phyloP scores from a whole-genome alignment of 192 early-diverging fungal species.

The Irineochytrium annulatum region DNA sequence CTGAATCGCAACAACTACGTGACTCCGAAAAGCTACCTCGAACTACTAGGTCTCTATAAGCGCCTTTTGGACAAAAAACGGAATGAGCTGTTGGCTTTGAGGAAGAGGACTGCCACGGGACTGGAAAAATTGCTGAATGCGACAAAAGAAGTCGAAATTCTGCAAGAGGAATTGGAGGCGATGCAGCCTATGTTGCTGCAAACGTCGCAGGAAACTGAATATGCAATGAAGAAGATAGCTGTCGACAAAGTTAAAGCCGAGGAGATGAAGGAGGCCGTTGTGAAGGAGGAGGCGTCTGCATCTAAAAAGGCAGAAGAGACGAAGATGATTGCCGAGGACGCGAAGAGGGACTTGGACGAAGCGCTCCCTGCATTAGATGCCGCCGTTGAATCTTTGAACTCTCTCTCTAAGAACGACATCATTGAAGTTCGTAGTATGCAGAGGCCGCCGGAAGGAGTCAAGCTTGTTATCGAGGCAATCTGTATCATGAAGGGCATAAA shows the following conservation, averaged over 20 bases:
- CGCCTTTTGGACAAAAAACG: conserved; percentile 56
- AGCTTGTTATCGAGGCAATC: conserved; percentile 61
- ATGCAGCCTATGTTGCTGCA: conserved; percentile 64
- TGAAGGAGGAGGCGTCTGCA: conserved; percentile 48
- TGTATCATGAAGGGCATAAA: conserved; percentile 64
- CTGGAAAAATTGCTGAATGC: conserved; percentile 56
- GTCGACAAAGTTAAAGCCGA: conserved; percentile 58
- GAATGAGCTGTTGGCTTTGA: conserved; percentile 44
- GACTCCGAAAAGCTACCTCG: conserved; percentile 60
- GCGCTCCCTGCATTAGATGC: conserved; percentile 58
- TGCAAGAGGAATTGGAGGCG: conserved; percentile 60
- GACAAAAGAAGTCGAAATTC: conserved; percentile 58
- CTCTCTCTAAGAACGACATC: conserved; percentile 57
- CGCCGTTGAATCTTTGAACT: conserved; percentile 58
- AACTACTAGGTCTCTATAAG: conserved; percentile 55
- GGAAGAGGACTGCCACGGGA: conserved; percentile 55
- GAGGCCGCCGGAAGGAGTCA: conserved; percentile 60
- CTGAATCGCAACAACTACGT: conserved; percentile 61
- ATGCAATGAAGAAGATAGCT: conserved; percentile 60
- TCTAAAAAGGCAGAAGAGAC: conserved; percentile 62
- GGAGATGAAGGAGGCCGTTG: conserved; percentile 54
- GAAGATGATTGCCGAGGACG: conserved; percentile 59
- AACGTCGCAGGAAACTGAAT: conserved; percentile 58
- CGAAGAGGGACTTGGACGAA: conserved; percentile 56
- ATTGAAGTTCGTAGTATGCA: conserved; percentile 62